phyloP scores from a whole-genome alignment of 768 basidiomycete species.

The Mycena olivaceomarginata region DNA sequence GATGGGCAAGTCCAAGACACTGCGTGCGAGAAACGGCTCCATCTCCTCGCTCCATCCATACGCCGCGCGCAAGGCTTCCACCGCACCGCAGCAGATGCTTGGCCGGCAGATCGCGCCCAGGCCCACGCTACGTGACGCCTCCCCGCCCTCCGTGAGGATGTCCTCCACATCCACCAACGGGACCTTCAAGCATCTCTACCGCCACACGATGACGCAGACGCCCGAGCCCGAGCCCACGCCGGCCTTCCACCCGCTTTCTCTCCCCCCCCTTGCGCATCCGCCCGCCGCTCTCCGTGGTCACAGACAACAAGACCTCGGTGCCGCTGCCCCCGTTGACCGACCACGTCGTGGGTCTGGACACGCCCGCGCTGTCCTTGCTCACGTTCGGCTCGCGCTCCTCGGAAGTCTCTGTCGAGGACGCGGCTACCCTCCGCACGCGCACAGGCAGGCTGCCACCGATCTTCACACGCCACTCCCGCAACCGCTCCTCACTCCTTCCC shows the following conservation, averaged over 20 bases:
- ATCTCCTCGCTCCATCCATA: constrained; percentile 72
- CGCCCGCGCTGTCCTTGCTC: constrained; percentile 61
- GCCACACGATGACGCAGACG: constrained; percentile 73
- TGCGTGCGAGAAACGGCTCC: constrained; percentile 57
- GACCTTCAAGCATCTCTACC: constrained; percentile 64
- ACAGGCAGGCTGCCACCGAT: constrained; percentile 49
- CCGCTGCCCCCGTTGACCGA: constrained; percentile 51
- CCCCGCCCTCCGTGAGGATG: constrained; percentile 42
- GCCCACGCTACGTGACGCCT: constrained; percentile 57
- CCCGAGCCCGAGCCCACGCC: constrained; percentile 75
- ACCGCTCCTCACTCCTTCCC: constrained; percentile 51
- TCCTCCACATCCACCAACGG: constrained; percentile 33
- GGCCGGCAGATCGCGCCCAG: constrained; percentile 81
- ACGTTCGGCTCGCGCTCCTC: constrained; percentile 60
- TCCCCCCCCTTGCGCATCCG: constrained; percentile 42
- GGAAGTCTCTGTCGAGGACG: constrained; percentile 42
- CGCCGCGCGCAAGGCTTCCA: constrained; percentile 51
- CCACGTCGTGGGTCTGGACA: constrained; percentile 41
- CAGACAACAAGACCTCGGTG: constrained; percentile 28
- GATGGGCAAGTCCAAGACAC: constrained; percentile 53
- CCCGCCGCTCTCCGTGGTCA: constrained; percentile 10
- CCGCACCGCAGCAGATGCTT: constrained; percentile 51
- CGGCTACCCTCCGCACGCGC: constrained; percentile 6
- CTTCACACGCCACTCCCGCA: constrained; percentile 57
- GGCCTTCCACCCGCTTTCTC: constrained; percentile 73